A percentile compares a stretch with the other conserved stretches of the same genome.
Evolutionary conservation across 805 yeast species (phyloP).

Genomic region (Candida glaebosa): DNA sequence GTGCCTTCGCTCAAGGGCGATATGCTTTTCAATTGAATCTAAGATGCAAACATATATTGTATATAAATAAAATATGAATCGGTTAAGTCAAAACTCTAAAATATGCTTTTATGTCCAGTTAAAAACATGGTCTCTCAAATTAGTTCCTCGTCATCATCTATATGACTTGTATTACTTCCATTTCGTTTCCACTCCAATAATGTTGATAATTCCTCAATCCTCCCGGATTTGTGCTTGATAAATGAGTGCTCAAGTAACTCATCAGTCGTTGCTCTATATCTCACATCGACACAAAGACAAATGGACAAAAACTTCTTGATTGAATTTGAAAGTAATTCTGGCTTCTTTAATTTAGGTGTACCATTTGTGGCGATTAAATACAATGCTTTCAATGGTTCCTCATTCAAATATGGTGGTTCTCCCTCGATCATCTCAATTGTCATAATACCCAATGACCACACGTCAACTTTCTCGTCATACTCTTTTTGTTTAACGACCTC

Average conservation of each 20-base stretch:
- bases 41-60: neutral
- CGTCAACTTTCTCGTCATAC: constrained; percentile 78
- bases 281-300: constrained; percentile 91
- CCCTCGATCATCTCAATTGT: constrained; percentile 85
- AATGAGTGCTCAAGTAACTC: constrained; percentile 79
- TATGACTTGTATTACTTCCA: neutral
- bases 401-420: constrained; percentile 80
- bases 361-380: constrained; percentile 79
- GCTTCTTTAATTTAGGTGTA: constrained; percentile 69
- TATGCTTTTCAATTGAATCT: neutral
- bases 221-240: constrained; percentile 58
- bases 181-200: constrained; percentile 50
- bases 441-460: constrained; percentile 84
- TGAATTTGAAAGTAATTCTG: constrained; percentile 64
- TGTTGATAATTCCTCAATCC: constrained; percentile 54
- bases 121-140: neutral
- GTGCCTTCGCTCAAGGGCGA: neutral
- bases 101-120: neutral
- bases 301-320: constrained; percentile 85
- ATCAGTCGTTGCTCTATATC: constrained; percentile 85
- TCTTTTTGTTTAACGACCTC: constrained; percentile 79
- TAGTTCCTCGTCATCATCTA: constrained; percentile 2
- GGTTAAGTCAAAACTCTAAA: neutral
- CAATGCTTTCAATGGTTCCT: constrained; percentile 73
- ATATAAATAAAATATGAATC: neutral